Evolutionary conservation across 163 green algal genomes (phyloP).

Genomic region (Scenedesmus sp.): DNA sequence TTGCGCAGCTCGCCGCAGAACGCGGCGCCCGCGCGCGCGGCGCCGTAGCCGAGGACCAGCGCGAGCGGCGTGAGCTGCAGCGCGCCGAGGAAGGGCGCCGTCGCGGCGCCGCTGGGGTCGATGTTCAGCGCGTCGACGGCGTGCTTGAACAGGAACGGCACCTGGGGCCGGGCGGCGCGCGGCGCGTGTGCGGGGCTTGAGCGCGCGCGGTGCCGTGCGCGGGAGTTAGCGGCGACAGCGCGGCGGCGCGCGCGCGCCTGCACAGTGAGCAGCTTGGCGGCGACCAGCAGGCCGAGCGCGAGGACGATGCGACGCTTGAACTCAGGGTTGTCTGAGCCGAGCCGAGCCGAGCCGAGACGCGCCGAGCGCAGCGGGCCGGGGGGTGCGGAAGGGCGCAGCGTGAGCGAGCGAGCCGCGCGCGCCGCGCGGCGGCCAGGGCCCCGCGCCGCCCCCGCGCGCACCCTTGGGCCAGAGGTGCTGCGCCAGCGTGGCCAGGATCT

Average conservation of each 20-base stretch:
- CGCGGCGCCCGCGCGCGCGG: constrained; percentile 59
- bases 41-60: constrained; percentile 79
- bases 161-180: too few species aligned
- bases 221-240: neutral
- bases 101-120: constrained; percentile 57
- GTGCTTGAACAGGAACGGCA: constrained; percentile 96
- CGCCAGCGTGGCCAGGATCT: constrained; percentile 59
- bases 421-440: neutral
- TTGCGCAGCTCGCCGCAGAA: constrained; percentile 90
- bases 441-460: neutral
- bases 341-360: neutral
- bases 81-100: constrained; percentile 49
- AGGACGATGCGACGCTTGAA: constrained; percentile 71
- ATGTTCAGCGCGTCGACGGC: constrained; percentile 81
- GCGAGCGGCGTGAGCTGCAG: constrained; percentile 51
- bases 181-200: neutral
- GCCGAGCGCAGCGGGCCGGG: too few species aligned
- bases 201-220: neutral
- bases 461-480: constrained; percentile 65
- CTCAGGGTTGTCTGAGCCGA: constrained; percentile 73
- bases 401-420: neutral
- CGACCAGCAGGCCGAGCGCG: constrained; percentile 79
- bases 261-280: constrained; percentile 90
- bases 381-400: neutral
- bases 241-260: too few species aligned